Evolutionary conservation across 1,284 basidiomycete genomes (phyloP), one percentile per base, ranked within the genome.

Genomic region (Meira miltonrushii): DNA sequence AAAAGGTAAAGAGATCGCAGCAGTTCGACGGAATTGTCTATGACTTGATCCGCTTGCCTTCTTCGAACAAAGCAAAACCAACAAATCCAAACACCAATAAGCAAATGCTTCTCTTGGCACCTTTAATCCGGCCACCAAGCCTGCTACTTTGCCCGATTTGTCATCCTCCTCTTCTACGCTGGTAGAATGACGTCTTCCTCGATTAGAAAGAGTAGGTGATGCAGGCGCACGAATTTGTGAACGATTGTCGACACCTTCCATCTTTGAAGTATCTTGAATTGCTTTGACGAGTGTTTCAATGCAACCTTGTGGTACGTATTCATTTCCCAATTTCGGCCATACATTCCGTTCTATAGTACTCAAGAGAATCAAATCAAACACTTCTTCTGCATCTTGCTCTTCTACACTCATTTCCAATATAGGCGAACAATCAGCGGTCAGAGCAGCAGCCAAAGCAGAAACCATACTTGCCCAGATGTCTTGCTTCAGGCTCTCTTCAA

Each of bases 331-430:
- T 13, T 17, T 21, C 2, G 46, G 46, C 46, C 46, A 48, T 21
- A 48, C 12, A 25, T 48, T 17, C 8, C 46, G 3, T 25, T 48
- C 46, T 3, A 48, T 48, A 12, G 17, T 21, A 17, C 46, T 25
- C n/a, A 48, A 23, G 25, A 48, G 46, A 12, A 23, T 48, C 21
- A 48, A 23, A 48, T 48, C 46, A 25, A 48, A 48, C 17, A 48
- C 21, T 48, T 48, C 17, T 25, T 48, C 46, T 48, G 17, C 46
- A 21, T 48, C 17, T 25, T 48, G 46, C 5, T 25, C 25, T n/a
- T 21, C 46, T 12, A 48, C 12, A 23, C 21, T 23, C 46, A 19
- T 21, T 48, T 48, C 46, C 17, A 48, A 23, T 4, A 48, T 21
- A 17, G 46, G 17, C 12, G 46, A 48, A 23, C 46, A 48, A 23